Base-by-base conservation (phyloP, 352 stramenopile genomes). In the Peronospora destructor region DNA sequence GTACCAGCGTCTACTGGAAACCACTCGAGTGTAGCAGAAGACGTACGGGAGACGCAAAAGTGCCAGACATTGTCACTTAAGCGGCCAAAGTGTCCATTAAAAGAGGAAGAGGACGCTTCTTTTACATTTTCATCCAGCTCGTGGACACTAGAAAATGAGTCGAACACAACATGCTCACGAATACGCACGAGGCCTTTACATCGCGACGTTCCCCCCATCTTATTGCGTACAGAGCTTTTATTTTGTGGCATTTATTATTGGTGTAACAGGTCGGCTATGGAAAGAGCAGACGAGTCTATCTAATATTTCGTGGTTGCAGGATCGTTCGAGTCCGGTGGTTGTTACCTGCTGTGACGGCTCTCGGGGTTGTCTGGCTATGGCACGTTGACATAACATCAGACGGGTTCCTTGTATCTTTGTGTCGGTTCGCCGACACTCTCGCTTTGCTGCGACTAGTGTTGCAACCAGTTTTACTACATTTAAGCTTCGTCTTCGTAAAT, bases 51-150 rank as follows among this genome's bases (percentile, higher is more conserved):
- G 36, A 71, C 53, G 49, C 68, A 79, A 29, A 77, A 69, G 53
- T 82, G 79, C 71, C 71, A 82, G 35, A 68, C 48, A 25, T 72
- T 67, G 33, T 79, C 68, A 9, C 44, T 61, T 32, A 82, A 34
- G 2, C 55, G 52, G 4, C 38, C 43, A 1, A 45, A 35, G 11
- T 54, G 56, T 3, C 43, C 34, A 41, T 19, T 29, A 29, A 37
- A 48, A 17, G 42, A 45, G 13, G 36, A 53, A 10, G 11, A 32
- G 9, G 40, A 39, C 13, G 30, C 13, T 25, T 26, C 23, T 6
- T 26, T 26, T 26, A 6, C 4, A 26, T 26, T 26, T 26, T 14
- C 32, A 39, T 64, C 52, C 26, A 36, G 1, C 9, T 60, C 34
- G 30, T 64, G 21, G 30, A 37, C 17, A 46, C 14, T 47, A 23